Conservation (phyloP, 805 yeast species). For the Starmerella etchellsii region DNA sequence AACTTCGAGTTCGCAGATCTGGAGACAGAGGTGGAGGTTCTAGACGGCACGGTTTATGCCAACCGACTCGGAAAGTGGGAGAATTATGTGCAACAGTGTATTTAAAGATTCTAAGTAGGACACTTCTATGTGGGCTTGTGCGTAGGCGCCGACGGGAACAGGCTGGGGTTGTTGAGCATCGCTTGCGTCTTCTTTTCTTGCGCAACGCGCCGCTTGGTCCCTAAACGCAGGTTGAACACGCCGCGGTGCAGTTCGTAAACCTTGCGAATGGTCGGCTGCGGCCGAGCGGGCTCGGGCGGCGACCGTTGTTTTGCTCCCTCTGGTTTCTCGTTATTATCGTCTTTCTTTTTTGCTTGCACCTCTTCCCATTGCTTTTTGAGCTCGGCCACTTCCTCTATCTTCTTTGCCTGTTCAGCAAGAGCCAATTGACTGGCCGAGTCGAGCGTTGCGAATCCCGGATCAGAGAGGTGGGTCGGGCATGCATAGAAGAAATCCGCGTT, state of each 20-base stretch:
- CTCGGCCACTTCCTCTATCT: slow-evolving; percentile 26
- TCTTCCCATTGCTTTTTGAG: slow-evolving; percentile 26
- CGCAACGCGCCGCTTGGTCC: slow-evolving; percentile 21
- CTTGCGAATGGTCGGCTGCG: background rate
- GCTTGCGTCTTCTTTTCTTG: slow-evolving; percentile 24
- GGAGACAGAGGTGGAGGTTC: slow-evolving; percentile 50
- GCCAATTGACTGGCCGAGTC: slow-evolving; percentile 30
- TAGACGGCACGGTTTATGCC: slow-evolving; percentile 60
- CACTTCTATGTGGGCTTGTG: slow-evolving; percentile 30
- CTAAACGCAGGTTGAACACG: slow-evolving; percentile 33
- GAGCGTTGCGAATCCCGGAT: slow-evolving; percentile 35
- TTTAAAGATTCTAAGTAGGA: slow-evolving; percentile 36
- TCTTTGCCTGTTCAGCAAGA: slow-evolving; percentile 13
- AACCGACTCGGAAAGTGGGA: slow-evolving; percentile 47
- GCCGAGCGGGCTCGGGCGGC: background rate
- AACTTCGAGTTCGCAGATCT: slow-evolving; percentile 51
- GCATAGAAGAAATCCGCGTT: slow-evolving; percentile 40
- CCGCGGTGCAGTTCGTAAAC: slow-evolving; percentile 28
- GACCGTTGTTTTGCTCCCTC: slow-evolving; percentile 13
- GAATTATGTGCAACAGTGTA: slow-evolving; percentile 55
- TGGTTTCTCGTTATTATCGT: slow-evolving; percentile 16
- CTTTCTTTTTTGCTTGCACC: slow-evolving; percentile 12
- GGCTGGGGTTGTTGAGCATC: slow-evolving; percentile 23
- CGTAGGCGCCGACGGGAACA: slow-evolving; percentile 29
- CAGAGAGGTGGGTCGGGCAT: slow-evolving; percentile 39